Conservation (phyloP, 495 filamentous ascomycete genomes). For the Penicillium diatomitis region DNA sequence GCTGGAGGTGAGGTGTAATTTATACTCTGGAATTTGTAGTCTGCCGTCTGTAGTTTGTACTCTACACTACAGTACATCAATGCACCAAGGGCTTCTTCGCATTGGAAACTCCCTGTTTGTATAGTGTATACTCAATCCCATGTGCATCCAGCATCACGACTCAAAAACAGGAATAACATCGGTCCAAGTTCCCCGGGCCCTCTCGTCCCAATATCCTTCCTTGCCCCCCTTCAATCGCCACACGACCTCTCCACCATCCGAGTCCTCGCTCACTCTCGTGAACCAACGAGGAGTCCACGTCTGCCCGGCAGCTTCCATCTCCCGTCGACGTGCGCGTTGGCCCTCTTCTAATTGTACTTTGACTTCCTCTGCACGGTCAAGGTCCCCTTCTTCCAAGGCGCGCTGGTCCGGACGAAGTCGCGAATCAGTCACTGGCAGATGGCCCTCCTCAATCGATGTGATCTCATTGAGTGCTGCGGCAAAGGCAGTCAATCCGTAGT, state of each 20-base stretch:
- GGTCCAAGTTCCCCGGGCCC: slow-evolving; percentile 58
- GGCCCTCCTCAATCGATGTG: slow-evolving; percentile 63
- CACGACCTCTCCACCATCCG: slow-evolving; percentile 52
- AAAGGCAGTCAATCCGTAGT: slow-evolving; percentile 82
- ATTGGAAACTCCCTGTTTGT: too few species aligned
- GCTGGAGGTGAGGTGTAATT: too few species aligned
- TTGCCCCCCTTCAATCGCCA: slow-evolving; percentile 76
- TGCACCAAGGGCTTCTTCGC: too few species aligned
- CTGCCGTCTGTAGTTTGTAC: too few species aligned
- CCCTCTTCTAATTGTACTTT: slow-evolving; percentile 79
- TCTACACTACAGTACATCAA: too few species aligned
- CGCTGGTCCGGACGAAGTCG: slow-evolving; percentile 85
- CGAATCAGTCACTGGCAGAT: slow-evolving; percentile 70
- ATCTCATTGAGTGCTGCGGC: slow-evolving; percentile 83
- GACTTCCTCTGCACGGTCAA: slow-evolving; percentile 75
- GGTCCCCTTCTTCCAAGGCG: slow-evolving; percentile 69
- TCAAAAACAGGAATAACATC: slow-evolving; percentile 68
- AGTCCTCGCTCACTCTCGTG: slow-evolving; percentile 44
- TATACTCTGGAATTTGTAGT: too few species aligned
- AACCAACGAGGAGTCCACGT: slow-evolving; percentile 77
- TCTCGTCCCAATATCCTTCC: slow-evolving; percentile 89
- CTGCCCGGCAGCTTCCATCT: slow-evolving; percentile 64
- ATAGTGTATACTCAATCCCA: too few species aligned
- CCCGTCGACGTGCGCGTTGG: slow-evolving; percentile 66
- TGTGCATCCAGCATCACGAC: slow-evolving; percentile 4